A percentile compares a stretch with the other conserved stretches of the same genome.
Evolutionary conservation across 2,329 filamentous ascomycete genomes (phyloP).

Genomic region (Fusarium chaquense): DNA sequence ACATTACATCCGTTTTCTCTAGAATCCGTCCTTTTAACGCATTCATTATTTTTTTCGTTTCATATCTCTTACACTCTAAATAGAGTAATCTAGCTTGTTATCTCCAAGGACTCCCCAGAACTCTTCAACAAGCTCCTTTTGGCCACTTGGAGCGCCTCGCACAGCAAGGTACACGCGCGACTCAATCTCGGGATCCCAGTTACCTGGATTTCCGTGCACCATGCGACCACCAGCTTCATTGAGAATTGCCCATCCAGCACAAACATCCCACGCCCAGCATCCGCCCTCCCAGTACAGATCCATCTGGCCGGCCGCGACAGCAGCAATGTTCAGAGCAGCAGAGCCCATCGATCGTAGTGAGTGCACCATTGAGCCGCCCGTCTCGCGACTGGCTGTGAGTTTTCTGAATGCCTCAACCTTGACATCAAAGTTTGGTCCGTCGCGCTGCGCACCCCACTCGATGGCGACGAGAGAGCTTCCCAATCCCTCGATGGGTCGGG

Average conservation of each 20-base stretch:
- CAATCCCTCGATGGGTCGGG: slow-evolving; percentile 70
- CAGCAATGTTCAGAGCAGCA: slow-evolving; percentile 80
- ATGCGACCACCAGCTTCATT: slow-evolving; percentile 79
- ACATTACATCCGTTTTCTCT: slow-evolving; percentile 14
- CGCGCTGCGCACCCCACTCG: slow-evolving; percentile 79
- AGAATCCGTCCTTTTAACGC: not conserved
- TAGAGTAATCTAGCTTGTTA: slow-evolving; percentile 62
- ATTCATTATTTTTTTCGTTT: not conserved
- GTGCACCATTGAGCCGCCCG: slow-evolving; percentile 81
- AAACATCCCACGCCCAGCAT: slow-evolving; percentile 88
- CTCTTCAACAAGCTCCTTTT: slow-evolving; percentile 72
- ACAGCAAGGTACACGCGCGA: slow-evolving; percentile 72
- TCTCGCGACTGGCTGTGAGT: slow-evolving; percentile 68
- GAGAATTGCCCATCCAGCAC: slow-evolving; percentile 82
- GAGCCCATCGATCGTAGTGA: slow-evolving; percentile 76
- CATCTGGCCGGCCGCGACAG: slow-evolving; percentile 76
- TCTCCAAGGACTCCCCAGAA: slow-evolving; percentile 72
- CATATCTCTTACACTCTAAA: slow-evolving; percentile 26
- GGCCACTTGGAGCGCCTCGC: slow-evolving; percentile 68
- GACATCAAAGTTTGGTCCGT: slow-evolving; percentile 76
- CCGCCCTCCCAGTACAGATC: slow-evolving; percentile 87
- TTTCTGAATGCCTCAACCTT: slow-evolving; percentile 75
- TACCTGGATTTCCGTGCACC: slow-evolving; percentile 78
- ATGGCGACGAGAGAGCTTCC: slow-evolving; percentile 73
- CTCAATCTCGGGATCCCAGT: slow-evolving; percentile 74